Conservation (phyloP, 495 filamentous ascomycete genomes). For the Penicillium pulvis region DNA sequence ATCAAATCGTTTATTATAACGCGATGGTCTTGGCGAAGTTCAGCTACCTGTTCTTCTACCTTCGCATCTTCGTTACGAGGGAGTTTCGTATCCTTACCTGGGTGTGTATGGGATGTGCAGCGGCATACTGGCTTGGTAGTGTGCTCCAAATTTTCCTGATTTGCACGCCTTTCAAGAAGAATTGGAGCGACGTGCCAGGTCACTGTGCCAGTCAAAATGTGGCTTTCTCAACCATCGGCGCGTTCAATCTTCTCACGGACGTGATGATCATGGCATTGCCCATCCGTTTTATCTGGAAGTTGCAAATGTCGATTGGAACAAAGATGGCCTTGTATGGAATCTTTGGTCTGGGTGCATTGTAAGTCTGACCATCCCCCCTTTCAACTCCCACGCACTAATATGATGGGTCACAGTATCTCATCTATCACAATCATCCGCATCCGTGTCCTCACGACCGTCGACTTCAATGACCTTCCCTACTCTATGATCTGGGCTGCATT, state of each 20-base stretch:
- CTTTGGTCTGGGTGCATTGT: constrained; percentile 28
- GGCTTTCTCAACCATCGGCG: constrained; percentile 29
- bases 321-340: constrained; percentile 24
- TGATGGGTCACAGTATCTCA: constrained; percentile 18
- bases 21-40: constrained; percentile 48
- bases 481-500: constrained; percentile 33
- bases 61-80: constrained; percentile 48
- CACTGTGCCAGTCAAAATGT: constrained; percentile 28
- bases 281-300: constrained; percentile 39
- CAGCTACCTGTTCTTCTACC: constrained; percentile 54
- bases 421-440: constrained; percentile 30
- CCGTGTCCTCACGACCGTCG: constrained; percentile 22
- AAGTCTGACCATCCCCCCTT: not conserved
- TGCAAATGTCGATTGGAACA: constrained; percentile 31
- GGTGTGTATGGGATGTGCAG: constrained; percentile 34
- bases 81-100: constrained; percentile 40
- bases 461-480: constrained; percentile 24
- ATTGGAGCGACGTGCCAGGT: constrained; percentile 20
- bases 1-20: constrained; percentile 34
- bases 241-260: constrained; percentile 43
- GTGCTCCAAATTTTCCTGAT: constrained; percentile 33
- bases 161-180: constrained; percentile 33
- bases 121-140: constrained; percentile 26
- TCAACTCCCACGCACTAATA: not conserved
- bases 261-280: constrained; percentile 44